Conservation (phyloP, 768 basidiomycete genomes). For the Rhodotorula toruloides region DNA sequence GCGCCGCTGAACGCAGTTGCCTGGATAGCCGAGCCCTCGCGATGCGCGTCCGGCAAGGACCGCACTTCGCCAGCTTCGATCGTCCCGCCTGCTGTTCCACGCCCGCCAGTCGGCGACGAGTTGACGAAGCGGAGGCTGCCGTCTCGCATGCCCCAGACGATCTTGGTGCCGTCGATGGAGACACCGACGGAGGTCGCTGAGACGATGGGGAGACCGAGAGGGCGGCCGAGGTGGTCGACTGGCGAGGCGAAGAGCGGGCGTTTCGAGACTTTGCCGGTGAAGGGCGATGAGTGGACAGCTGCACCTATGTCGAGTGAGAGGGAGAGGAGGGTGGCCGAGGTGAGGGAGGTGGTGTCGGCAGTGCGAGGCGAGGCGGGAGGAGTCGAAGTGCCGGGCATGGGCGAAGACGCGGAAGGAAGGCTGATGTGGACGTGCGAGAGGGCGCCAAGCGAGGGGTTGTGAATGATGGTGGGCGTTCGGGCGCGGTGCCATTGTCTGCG, state of each 20-base stretch:
- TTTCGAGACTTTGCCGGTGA: constrained; percentile 27
- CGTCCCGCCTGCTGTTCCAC: not conserved
- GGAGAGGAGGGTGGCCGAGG: constrained; percentile 11
- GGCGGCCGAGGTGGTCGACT: constrained; percentile 28
- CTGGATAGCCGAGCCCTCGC: constrained; percentile 8
- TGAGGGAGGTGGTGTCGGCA: not conserved
- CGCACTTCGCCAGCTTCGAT: constrained; percentile 8
- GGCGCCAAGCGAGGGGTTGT: constrained; percentile 30
- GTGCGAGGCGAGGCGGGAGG: not conserved
- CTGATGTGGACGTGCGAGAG: constrained; percentile 10
- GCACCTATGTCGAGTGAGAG: constrained; percentile 23
- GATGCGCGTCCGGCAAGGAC: constrained; percentile 1
- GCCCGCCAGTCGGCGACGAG: not conserved
- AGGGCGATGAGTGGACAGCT: constrained; percentile 21
- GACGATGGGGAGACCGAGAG: constrained; percentile 13
- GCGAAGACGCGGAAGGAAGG: constrained; percentile 4
- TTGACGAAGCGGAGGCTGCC: constrained; percentile 22
- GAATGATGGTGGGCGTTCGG: constrained; percentile 1
- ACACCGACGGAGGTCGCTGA: not conserved
- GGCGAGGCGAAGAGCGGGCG: constrained; percentile 20
- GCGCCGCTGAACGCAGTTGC: constrained; percentile 13
- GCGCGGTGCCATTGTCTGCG: constrained; percentile 28
- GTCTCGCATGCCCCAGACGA: constrained; percentile 36
- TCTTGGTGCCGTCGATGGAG: constrained; percentile 5
- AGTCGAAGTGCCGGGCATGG: not conserved